Conservation (phyloP, 306 rosid genomes). For the Abrus precatorius region DNA sequence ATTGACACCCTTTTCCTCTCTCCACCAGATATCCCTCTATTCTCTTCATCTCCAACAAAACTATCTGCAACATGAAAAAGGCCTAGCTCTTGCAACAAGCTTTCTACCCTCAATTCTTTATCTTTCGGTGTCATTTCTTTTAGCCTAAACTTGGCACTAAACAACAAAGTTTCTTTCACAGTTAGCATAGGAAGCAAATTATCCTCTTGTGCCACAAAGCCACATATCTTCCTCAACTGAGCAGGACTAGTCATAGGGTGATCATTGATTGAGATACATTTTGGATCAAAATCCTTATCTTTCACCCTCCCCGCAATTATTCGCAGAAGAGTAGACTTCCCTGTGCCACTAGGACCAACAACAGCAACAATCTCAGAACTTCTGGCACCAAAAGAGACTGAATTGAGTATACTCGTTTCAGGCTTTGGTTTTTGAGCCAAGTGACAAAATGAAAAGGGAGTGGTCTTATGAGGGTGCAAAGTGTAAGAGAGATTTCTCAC, state of each 20-base stretch:
- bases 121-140: conserved; percentile 60
- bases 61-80: conserved; percentile 75
- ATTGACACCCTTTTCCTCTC: conserved; percentile 91
- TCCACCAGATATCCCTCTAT: conserved; percentile 88
- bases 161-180: conserved; percentile 83
- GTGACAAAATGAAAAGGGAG: conserved; percentile 52
- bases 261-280: conserved; percentile 68
- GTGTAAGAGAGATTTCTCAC: conserved; percentile 71
- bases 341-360: conserved; percentile 95
- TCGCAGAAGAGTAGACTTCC: conserved; percentile 83
- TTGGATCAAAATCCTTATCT: conserved; percentile 59
- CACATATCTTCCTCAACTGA: conserved; percentile 76
- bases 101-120: conserved; percentile 71
- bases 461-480: conserved; percentile 52
- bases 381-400: conserved; percentile 78
- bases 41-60: conserved; percentile 87
- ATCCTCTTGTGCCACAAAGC: conserved; percentile 91
- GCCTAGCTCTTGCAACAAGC: conserved; percentile 79
- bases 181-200: conserved; percentile 85
- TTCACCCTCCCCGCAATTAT: conserved; percentile 72
- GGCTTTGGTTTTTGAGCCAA: conserved; percentile 60
- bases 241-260: conserved; percentile 59
- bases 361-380: conserved; percentile 79
- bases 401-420: conserved; percentile 63
- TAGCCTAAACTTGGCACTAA: conserved; percentile 79